Evolutionary conservation across 106 monocot genomes (phyloP).

Genomic region (Hemerocallis citrina): DNA sequence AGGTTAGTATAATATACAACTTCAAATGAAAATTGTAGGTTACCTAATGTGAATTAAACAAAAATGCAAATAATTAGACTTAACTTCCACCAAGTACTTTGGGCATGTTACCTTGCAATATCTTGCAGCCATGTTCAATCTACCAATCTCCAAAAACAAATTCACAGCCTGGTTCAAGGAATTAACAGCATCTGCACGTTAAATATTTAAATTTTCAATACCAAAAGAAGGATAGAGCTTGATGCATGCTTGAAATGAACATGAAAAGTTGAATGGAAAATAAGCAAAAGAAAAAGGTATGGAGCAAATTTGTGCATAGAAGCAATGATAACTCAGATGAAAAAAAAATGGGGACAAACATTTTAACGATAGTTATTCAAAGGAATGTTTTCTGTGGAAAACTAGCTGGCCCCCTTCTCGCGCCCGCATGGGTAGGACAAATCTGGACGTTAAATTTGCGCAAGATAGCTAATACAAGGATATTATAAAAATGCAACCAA

Average conservation of each 20-base stretch:
- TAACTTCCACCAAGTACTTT: neutral
- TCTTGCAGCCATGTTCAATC: constrained; percentile 92
- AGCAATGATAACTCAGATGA: neutral
- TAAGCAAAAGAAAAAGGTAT: too few relatives aligned
- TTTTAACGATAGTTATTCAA: too few relatives aligned
- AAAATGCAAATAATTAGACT: neutral
- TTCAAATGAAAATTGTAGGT: neutral
- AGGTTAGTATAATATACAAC: neutral
- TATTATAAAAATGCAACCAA: too few relatives aligned
- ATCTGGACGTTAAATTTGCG: too few relatives aligned
- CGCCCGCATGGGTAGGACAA: too few relatives aligned
- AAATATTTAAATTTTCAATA: neutral
- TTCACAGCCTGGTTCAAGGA: constrained; percentile 62
- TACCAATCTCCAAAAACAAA: constrained; percentile 77
- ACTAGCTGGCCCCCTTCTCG: too few relatives aligned
- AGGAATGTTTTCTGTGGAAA: too few relatives aligned
- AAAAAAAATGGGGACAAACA: neutral
- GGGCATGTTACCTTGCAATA: constrained; percentile 63
- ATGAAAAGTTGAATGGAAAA: too few relatives aligned
- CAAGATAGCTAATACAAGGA: too few relatives aligned
- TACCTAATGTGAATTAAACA: neutral
- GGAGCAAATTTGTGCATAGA: neutral
- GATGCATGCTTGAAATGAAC: neutral
- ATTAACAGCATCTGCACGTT: constrained; percentile 62
- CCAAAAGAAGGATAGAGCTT: neutral